Percentiles rank a stretch among this genome's conserved stretches.
Evolutionary conservation across 2,329 filamentous ascomycete genomes (phyloP).

Genomic region (Penicillium expansum): DNA sequence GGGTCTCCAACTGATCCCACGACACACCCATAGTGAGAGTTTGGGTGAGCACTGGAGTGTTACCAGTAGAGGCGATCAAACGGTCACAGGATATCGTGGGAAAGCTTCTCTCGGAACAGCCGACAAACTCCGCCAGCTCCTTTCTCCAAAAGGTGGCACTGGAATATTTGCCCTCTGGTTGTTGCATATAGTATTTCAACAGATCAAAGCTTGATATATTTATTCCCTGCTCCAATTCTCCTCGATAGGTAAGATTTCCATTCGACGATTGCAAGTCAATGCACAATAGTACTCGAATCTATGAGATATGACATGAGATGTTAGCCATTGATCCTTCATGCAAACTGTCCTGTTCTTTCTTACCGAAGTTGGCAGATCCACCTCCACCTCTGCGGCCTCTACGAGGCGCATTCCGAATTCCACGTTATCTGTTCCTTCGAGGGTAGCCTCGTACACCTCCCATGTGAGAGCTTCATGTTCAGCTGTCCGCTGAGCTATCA

Average conservation of each 20-base stretch:
- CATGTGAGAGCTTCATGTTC: not conserved
- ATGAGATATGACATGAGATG: not conserved
- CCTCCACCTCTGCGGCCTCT: not conserved
- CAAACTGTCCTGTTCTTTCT: not conserved
- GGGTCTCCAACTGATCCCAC: not conserved
- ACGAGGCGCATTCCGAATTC: not conserved
- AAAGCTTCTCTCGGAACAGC: not conserved
- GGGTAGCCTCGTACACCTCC: not conserved
- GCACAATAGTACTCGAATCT: not conserved
- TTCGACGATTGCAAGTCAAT: not conserved
- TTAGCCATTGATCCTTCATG: not conserved
- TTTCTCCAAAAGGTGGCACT: not conserved
- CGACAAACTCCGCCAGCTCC: not conserved
- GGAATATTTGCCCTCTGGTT: not conserved
- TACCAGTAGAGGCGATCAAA: not conserved
- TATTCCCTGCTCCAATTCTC: not conserved
- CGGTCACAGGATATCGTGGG: conserved; percentile 2
- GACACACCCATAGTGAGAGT: not conserved
- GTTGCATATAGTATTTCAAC: not conserved
- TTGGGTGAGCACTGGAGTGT: not conserved
- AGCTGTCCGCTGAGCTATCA: not conserved
- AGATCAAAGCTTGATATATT: not conserved
- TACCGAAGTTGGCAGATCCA: not conserved
- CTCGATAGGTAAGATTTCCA: not conserved
- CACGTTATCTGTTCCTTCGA: not conserved